A percentile compares a stretch with the other conserved stretches of the same genome.
Conservation (phyloP, 1,284 basidiomycete species). For the Hypsizygus ulmarius region DNA sequence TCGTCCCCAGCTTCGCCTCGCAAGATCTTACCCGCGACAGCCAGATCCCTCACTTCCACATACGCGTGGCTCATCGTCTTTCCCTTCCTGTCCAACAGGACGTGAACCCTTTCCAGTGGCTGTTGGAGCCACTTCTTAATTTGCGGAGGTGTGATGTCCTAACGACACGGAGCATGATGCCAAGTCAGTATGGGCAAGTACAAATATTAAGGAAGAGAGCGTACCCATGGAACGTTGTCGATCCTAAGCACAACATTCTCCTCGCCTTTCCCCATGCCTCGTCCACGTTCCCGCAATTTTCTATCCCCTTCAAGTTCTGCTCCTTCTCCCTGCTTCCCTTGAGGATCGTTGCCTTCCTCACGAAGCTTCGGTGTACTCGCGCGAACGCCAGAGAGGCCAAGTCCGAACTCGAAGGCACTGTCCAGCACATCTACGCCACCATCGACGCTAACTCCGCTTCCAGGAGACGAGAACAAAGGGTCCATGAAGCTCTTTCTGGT, state of each 20-base stretch:
- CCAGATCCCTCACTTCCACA: conserved; percentile 62
- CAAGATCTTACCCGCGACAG: conserved; percentile 61
- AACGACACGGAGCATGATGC: conserved; percentile 12
- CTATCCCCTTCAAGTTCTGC: conserved; percentile 25
- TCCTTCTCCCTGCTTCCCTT: neutral
- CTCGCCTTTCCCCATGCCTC: conserved; percentile 19
- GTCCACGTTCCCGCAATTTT: conserved; percentile 5
- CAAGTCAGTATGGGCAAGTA: conserved; percentile 4
- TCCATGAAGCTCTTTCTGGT: conserved; percentile 29
- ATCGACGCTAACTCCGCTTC: conserved; percentile 10
- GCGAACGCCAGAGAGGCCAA: conserved; percentile 30
- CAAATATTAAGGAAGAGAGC: conserved; percentile 24
- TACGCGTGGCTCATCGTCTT: conserved; percentile 81
- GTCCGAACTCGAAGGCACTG: conserved; percentile 39
- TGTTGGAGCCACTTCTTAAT: conserved; percentile 67
- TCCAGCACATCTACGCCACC: conserved; percentile 30
- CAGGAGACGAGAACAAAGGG: conserved; percentile 32
- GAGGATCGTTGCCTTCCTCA: conserved; percentile 3
- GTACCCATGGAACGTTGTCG: conserved; percentile 83
- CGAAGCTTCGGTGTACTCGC: conserved; percentile 39
- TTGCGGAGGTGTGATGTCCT: conserved; percentile 79
- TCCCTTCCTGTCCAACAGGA: conserved; percentile 73
- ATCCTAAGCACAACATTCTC: conserved; percentile 68
- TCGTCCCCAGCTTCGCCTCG: conserved; percentile 44
- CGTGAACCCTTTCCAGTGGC: conserved; percentile 65